Conservation (phyloP, 106 monocot genomes). For the Agapanthus africanus region DNA sequence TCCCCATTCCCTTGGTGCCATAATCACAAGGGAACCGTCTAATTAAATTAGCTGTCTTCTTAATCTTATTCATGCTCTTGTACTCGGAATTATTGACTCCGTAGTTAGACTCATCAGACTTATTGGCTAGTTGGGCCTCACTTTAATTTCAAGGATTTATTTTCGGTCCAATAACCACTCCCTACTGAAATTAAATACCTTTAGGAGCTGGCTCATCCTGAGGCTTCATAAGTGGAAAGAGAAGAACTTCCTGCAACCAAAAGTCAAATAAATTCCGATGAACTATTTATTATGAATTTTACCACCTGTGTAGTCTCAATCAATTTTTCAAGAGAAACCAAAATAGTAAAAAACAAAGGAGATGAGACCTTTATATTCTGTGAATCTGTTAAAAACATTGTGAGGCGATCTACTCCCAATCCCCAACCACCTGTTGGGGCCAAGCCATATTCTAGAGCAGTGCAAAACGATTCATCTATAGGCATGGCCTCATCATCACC, state of each 20-base stretch:
- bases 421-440: constrained; percentile 97
- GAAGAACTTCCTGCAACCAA: constrained; percentile 69
- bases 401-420: constrained; percentile 76
- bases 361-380: constrained; percentile 80
- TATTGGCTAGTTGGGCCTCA: no score
- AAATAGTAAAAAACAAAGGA: neutral
- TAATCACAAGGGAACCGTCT: no score
- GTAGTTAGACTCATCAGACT: no score
- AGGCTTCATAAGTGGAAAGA: constrained; percentile 92
- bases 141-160: no score
- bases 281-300: constrained; percentile 12
- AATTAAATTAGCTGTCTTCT: no score
- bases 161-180: no score
- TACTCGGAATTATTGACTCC: no score
- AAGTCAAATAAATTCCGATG: constrained; percentile 1
- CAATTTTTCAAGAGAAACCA: no score
- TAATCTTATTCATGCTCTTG: no score
- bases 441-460: constrained; percentile 93
- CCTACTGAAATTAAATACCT: no score
- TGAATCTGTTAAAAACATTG: constrained; percentile 91
- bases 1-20: no score
- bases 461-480: constrained; percentile 88
- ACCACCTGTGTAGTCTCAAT: neutral
- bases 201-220: constrained; percentile 60
- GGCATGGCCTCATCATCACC: constrained; percentile 98